Base-by-base conservation (phyloP, 2,329 filamentous ascomycete species). In the Curvularia sp. region DNA sequence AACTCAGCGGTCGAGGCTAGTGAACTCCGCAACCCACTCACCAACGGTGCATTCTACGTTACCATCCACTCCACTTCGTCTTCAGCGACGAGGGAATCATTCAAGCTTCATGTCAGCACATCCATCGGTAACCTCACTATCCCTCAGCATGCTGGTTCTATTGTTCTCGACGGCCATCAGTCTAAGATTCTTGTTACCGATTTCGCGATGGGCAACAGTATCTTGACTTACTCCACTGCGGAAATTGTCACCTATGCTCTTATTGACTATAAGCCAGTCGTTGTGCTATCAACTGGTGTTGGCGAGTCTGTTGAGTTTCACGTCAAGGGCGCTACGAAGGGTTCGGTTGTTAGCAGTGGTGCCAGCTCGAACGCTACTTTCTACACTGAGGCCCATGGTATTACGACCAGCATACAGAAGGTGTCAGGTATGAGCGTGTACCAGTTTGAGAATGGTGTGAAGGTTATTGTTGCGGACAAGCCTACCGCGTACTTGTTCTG, bases 111-210 rank as follows among this genome's bases (percentile, higher is more conserved):
- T 4, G 80, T 87, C 8, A 82, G 81, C 43, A 88, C 86, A 0
- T 87, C 85, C 0, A 76, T 77, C 15, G 86, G 86, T 1, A 72
- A 78, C 5, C 59, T 87, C 8, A 83, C 80, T 0, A 79, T 89
- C 13, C 86, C 86, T 1, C 81, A 82, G 55, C 77, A 81, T 45
- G 80, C 77, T 1, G 78, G 77, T 0, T 68, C 72, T 0, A 81
- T 87, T 43, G 77, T 81, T 5, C 79, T 89, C 39, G 82, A 87
- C 54, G 87, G 87, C 1, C 83, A 87, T 36, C 83, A 87, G 54
- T 83, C 85, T 7, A 88, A 88, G 77, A 84, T 89, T 15, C 71
- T 88, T 3, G 83, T 86, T 0, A 86, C 85, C 0, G 86, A 88
- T 63, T 89, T 87, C 55, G 70, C 62, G 1, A 81, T 87, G 38